Conservation (phyloP, 192 early-diverging fungal species). For the Pilaira anomala region DNA sequence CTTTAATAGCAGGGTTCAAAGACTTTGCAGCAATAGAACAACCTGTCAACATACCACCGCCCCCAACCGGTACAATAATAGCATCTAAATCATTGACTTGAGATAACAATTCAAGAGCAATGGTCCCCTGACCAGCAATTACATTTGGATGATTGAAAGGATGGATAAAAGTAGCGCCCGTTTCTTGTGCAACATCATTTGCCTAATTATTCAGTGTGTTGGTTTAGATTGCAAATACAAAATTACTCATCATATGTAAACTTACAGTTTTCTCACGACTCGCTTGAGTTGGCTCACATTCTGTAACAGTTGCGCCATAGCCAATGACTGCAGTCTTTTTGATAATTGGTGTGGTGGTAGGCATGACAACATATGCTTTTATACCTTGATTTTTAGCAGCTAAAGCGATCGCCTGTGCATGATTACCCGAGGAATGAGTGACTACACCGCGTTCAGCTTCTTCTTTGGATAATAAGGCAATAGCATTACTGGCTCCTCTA, state of each 20-base stretch:
- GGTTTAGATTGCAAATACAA: not conserved
- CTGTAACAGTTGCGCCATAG: slow-evolving; percentile 50
- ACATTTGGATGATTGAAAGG: slow-evolving; percentile 50
- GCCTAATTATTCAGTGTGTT: slow-evolving; percentile 10
- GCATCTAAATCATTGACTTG: slow-evolving; percentile 48
- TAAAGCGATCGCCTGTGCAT: slow-evolving; percentile 54
- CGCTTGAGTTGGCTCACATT: slow-evolving; percentile 43
- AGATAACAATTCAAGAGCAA: slow-evolving; percentile 46
- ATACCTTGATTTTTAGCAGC: slow-evolving; percentile 45
- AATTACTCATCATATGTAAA: not conserved
- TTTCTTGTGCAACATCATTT: slow-evolving; percentile 25
- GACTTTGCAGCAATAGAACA: slow-evolving; percentile 41
- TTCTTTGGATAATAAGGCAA: slow-evolving; percentile 26
- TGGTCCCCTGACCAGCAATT: slow-evolving; percentile 59
- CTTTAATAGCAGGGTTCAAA: slow-evolving; percentile 31
- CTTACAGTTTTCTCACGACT: slow-evolving; percentile 40
- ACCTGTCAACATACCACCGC: slow-evolving; percentile 53
- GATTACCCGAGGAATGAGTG: slow-evolving; percentile 50
- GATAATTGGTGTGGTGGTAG: slow-evolving; percentile 39
- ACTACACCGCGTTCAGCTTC: slow-evolving; percentile 39
- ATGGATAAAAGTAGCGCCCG: slow-evolving; percentile 50
- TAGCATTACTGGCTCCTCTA: slow-evolving; percentile 53
- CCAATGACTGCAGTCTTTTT: slow-evolving; percentile 49
- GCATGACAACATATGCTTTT: slow-evolving; percentile 50
- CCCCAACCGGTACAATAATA: slow-evolving; percentile 52